phyloP scores from a whole-genome alignment of 768 basidiomycete genomes.

The Trametes punicea region DNA sequence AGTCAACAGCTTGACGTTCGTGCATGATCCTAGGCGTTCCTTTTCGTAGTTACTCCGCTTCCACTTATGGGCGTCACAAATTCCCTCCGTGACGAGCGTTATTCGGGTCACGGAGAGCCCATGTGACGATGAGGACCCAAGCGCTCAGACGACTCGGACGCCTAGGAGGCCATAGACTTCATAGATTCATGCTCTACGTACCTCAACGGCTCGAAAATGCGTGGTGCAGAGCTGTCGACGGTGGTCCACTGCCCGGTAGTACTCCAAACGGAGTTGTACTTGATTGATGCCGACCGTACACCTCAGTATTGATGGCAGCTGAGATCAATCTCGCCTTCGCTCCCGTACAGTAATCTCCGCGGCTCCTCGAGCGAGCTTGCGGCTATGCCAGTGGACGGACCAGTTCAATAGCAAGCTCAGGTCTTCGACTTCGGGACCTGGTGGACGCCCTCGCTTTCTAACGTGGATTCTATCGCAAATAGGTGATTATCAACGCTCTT shows the following conservation, averaged over 20 bases:
- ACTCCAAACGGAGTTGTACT: no score
- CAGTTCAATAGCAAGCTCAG: no score
- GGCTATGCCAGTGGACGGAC: no score
- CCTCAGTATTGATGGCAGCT: neutral
- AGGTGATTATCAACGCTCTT: neutral
- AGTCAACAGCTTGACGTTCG: conserved; percentile 2
- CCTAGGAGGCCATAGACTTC: no score
- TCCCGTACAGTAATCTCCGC: conserved; percentile 3
- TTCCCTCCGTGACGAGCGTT: neutral
- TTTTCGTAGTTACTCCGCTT: neutral
- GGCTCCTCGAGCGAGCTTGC: neutral
- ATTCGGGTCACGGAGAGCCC: neutral
- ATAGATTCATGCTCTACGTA: no score
- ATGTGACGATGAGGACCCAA: no score
- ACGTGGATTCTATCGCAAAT: neutral
- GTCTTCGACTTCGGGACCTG: neutral
- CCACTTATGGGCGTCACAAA: neutral
- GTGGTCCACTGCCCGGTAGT: no score
- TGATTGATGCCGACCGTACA: no score
- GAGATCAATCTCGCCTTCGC: neutral
- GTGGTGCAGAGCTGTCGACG: no score
- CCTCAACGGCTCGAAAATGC: no score
- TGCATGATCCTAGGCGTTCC: conserved; percentile 3
- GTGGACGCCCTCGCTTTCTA: neutral
- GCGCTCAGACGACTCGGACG: no score